phyloP scores from a whole-genome alignment of 495 filamentous ascomycete species.

The Neurospora intermedia region DNA sequence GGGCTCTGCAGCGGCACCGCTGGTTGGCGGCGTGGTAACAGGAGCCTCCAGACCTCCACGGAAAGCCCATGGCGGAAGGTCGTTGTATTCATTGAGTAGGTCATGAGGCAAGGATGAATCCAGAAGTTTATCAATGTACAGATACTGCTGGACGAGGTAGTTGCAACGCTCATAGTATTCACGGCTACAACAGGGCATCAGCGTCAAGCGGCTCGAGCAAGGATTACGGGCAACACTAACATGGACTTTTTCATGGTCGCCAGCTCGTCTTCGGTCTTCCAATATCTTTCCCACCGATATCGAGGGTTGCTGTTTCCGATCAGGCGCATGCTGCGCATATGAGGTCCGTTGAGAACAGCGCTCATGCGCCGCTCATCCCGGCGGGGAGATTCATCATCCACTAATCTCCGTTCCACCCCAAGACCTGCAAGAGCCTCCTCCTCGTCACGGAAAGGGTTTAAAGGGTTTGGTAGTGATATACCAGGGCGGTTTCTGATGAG shows the following conservation, averaged over 20 bases:
- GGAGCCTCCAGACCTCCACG: constrained; percentile 38
- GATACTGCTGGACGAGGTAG: constrained; percentile 70
- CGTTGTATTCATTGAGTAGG: constrained; percentile 75
- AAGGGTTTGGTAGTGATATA: not conserved
- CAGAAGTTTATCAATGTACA: constrained; percentile 83
- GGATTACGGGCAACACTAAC: constrained; percentile 21
- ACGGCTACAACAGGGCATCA: constrained; percentile 33
- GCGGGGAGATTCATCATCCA: constrained; percentile 26
- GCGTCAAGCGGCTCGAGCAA: not conserved
- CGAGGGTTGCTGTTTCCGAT: constrained; percentile 68
- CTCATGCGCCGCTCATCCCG: constrained; percentile 40
- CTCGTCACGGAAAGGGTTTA: constrained; percentile 12
- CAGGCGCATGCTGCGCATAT: constrained; percentile 66
- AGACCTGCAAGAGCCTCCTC: constrained; percentile 8
- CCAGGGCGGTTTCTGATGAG: constrained; percentile 29
- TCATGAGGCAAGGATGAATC: constrained; percentile 81
- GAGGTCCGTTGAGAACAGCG: constrained; percentile 49
- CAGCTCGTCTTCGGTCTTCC: constrained; percentile 57
- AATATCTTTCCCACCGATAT: constrained; percentile 66
- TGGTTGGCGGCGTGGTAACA: constrained; percentile 32
- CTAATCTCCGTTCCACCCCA: constrained; percentile 4
- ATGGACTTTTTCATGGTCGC: constrained; percentile 53
- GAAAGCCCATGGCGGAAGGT: constrained; percentile 34
- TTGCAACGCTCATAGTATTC: constrained; percentile 81
- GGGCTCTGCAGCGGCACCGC: constrained; percentile 28